phyloP scores from a whole-genome alignment of 2,329 filamentous ascomycete genomes.

The Neofusicoccum ribis region DNA sequence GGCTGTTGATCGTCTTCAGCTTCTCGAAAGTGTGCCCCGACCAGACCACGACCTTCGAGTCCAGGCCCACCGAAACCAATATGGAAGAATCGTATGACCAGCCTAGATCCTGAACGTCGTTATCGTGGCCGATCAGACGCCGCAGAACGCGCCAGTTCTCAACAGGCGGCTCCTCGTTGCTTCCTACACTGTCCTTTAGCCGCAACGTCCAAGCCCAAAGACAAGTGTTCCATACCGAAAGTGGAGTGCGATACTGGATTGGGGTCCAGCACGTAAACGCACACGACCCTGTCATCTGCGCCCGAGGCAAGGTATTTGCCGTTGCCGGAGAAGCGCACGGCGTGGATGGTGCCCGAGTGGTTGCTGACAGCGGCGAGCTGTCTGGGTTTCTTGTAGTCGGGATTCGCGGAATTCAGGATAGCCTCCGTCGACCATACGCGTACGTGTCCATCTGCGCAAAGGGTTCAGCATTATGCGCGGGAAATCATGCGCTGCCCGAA shows the following conservation, averaged over 20 bases:
- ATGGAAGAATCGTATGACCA: constrained; percentile 98
- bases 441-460: constrained; percentile 78
- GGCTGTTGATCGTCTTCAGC: constrained; percentile 86
- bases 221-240: constrained; percentile 63
- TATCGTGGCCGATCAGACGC: constrained; percentile 93
- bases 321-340: constrained; percentile 94
- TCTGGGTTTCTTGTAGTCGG: constrained; percentile 73
- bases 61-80: constrained; percentile 89
- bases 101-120: constrained; percentile 95
- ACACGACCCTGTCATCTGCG: constrained; percentile 98
- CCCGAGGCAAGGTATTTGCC: constrained; percentile 94
- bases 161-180: constrained; percentile 85
- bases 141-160: constrained; percentile 98
- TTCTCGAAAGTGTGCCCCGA: constrained; percentile 98
- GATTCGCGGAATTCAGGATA: constrained; percentile 76
- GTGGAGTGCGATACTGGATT: constrained; percentile 73
- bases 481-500: constrained; percentile 3
- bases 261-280: constrained; percentile 88
- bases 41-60: constrained; percentile 98
- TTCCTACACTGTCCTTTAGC: constrained; percentile 50
- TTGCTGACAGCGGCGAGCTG: constrained; percentile 98
- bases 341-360: constrained; percentile 95
- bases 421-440: constrained; percentile 97
- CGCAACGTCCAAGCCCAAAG: not conserved
- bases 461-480: constrained; percentile 29